Percentiles rank a stretch among this genome's conserved stretches.
phyloP scores from a whole-genome alignment of 1,139 yeast species.

The Entelexis sorbosivorans region DNA sequence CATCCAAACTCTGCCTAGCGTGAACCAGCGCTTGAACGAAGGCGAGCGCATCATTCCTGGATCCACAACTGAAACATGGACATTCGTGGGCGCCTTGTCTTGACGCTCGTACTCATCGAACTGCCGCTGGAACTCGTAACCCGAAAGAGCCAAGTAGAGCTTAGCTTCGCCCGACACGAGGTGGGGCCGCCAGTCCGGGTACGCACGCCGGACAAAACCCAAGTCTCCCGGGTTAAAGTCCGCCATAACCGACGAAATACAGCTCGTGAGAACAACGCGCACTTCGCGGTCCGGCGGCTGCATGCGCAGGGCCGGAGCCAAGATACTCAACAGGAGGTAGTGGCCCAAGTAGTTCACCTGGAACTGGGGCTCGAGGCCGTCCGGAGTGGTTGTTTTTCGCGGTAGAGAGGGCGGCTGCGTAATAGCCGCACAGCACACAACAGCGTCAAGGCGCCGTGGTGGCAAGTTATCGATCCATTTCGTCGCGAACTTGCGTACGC shows the following conservation, averaged over 20 bases:
- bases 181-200: slow-evolving; percentile 55
- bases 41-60: slow-evolving; percentile 90
- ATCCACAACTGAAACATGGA: slow-evolving; percentile 65
- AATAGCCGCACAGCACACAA: slow-evolving; percentile 80
- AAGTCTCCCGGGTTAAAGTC: slow-evolving; percentile 55
- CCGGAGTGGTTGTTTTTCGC: slow-evolving; percentile 50
- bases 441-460: slow-evolving; percentile 80
- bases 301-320: slow-evolving; percentile 68
- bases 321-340: slow-evolving; percentile 62
- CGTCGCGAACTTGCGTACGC: slow-evolving; percentile 85
- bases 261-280: slow-evolving; percentile 60
- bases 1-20: slow-evolving; percentile 41
- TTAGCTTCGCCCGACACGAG: slow-evolving; percentile 73
- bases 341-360: slow-evolving; percentile 76
- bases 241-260: slow-evolving; percentile 68
- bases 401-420: slow-evolving; percentile 54
- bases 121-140: slow-evolving; percentile 60
- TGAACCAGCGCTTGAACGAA: slow-evolving; percentile 73
- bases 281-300: slow-evolving; percentile 96
- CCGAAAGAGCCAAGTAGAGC: slow-evolving; percentile 60
- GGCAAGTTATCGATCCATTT: slow-evolving; percentile 87
- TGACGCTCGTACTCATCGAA: slow-evolving; percentile 47
- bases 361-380: slow-evolving; percentile 77
- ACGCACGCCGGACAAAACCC: slow-evolving; percentile 47
- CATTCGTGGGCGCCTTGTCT: slow-evolving; percentile 56